These are phyloP conservation scores for Metschnikowia noctiluminum DNA, from an alignment of 805 yeast genomes.

Conservation along the genomic window DNA sequence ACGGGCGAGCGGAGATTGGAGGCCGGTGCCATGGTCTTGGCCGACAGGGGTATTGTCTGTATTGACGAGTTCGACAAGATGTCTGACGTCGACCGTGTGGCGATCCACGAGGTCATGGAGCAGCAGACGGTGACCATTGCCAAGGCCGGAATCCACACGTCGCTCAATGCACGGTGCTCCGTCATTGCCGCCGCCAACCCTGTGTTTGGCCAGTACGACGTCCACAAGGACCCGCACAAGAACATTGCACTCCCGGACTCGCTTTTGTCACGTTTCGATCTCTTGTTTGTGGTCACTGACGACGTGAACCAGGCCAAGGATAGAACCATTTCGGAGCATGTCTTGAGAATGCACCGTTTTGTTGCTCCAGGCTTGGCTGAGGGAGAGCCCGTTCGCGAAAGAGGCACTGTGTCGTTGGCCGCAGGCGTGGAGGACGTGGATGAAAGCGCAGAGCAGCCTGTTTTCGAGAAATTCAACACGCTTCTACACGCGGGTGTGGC, in stretches of 20 bases:
- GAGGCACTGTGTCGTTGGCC: conserved; percentile 63
- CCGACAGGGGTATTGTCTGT: conserved; percentile 96
- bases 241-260: conserved; percentile 98
- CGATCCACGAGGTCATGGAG: conserved; percentile 99
- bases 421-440: conserved; percentile 67
- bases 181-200: conserved; percentile 99
- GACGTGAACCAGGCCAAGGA: conserved; percentile 85
- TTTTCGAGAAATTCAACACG: conserved; percentile 83
- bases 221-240: conserved; percentile 92
- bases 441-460: conserved; percentile 50
- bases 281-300: conserved; percentile 92
- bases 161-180: conserved; percentile 93
- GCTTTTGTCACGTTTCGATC: conserved; percentile 91
- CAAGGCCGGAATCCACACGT: conserved; percentile 96
- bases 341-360: conserved; percentile 87
- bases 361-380: conserved; percentile 83
- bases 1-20: conserved; percentile 95
- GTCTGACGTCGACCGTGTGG: conserved; percentile 95
- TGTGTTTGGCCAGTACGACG: conserved; percentile 93
- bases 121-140: conserved; percentile 98
- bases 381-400: conserved; percentile 91
- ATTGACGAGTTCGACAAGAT: conserved; percentile 98
- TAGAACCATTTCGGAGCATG: conserved; percentile 89
- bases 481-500: conserved; percentile 76
- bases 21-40: conserved; percentile 99